These are phyloP conservation scores for Cercospora janseana DNA, from an alignment of 2,329 filamentous ascomycete genomes.

Conservation along the genomic window DNA sequence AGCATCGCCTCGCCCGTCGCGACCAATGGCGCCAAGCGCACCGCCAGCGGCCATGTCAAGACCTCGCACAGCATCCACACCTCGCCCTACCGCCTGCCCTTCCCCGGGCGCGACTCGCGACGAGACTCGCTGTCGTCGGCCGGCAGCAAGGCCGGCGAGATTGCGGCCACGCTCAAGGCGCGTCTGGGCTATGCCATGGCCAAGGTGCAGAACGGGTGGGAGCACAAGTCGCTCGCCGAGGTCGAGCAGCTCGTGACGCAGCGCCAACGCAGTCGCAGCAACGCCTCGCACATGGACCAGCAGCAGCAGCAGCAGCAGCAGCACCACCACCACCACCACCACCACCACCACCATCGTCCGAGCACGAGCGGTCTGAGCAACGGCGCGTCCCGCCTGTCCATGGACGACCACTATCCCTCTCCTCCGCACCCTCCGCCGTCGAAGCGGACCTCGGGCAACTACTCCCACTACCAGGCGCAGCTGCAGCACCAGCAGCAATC, in stretches of 20 bases:
- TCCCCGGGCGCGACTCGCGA: slow-evolving; percentile 53
- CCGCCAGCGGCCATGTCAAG: slow-evolving; percentile 73
- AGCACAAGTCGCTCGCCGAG: slow-evolving; percentile 73
- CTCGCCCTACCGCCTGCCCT: slow-evolving; percentile 35
- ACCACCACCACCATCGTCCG: slow-evolving; percentile 31
- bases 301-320: too few species aligned
- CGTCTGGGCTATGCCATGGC: slow-evolving; percentile 90
- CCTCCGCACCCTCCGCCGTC: slow-evolving; percentile 28
- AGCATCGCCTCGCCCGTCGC: slow-evolving; percentile 41
- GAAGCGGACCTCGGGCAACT: slow-evolving; percentile 37
- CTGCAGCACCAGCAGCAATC: slow-evolving; percentile 18
- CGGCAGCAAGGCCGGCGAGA: slow-evolving; percentile 73
- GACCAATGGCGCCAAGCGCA: slow-evolving; percentile 65
- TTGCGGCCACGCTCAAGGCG: slow-evolving; percentile 77
- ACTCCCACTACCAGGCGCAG: slow-evolving; percentile 19
- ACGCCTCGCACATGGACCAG: slow-evolving; percentile 31
- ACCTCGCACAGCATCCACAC: slow-evolving; percentile 47
- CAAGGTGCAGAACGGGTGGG: slow-evolving; percentile 88
- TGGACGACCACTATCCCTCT: slow-evolving; percentile 31
- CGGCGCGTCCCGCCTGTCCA: slow-evolving; percentile 30
- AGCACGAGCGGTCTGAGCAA: slow-evolving; percentile 32
- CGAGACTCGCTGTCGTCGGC: slow-evolving; percentile 67
- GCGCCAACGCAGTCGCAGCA: slow-evolving; percentile 43
- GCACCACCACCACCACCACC: too few species aligned
- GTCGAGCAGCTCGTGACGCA: slow-evolving; percentile 73